These are phyloP conservation scores for Zea mays DNA, from an alignment of 176 grass and related monocot species.

Conservation along the genomic window DNA sequence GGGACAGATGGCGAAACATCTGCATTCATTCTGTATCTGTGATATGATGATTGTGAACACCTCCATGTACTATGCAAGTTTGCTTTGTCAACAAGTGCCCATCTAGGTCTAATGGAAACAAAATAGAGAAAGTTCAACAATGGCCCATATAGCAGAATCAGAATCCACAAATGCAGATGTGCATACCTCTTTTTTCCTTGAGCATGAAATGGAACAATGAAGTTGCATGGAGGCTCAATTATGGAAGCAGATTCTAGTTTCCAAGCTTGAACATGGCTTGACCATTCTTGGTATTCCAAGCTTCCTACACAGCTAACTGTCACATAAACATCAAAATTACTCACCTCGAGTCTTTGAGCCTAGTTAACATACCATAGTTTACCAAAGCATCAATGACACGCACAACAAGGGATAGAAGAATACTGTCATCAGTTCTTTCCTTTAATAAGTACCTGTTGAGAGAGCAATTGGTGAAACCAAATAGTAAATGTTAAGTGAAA, in stretches of 20 bases:
- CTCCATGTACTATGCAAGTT: slow-evolving; percentile 93
- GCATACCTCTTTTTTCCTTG: slow-evolving; percentile 85
- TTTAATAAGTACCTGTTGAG: slow-evolving; percentile 81
- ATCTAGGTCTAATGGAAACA: slow-evolving; percentile 70
- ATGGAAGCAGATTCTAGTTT: slow-evolving; percentile 88
- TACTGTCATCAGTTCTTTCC: slow-evolving; percentile 93
- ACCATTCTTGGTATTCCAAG: slow-evolving; percentile 96
- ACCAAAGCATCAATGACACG: slow-evolving; percentile 91
- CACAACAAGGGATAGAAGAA: slow-evolving; percentile 83
- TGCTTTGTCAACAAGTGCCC: slow-evolving; percentile 87
- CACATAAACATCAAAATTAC: slow-evolving; percentile 42
- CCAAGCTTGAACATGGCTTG: slow-evolving; percentile 81
- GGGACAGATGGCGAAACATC: slow-evolving; percentile 66
- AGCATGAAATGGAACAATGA: slow-evolving; percentile 76
- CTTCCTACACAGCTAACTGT: slow-evolving; percentile 60
- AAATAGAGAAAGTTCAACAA: slow-evolving; percentile 28
- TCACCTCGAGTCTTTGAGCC: slow-evolving; percentile 12
- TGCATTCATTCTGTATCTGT: slow-evolving; percentile 73
- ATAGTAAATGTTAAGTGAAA: slow-evolving; percentile 33
- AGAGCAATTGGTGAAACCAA: slow-evolving; percentile 34
- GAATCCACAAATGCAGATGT: slow-evolving; percentile 17
- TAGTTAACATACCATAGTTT: slow-evolving; percentile 77
- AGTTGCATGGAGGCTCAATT: slow-evolving; percentile 90
- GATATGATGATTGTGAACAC: slow-evolving; percentile 86
- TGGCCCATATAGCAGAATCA: slow-evolving; percentile 24